phyloP scores from a whole-genome alignment of 2,329 filamentous ascomycete species.

The Diaporthe caulivora region DNA sequence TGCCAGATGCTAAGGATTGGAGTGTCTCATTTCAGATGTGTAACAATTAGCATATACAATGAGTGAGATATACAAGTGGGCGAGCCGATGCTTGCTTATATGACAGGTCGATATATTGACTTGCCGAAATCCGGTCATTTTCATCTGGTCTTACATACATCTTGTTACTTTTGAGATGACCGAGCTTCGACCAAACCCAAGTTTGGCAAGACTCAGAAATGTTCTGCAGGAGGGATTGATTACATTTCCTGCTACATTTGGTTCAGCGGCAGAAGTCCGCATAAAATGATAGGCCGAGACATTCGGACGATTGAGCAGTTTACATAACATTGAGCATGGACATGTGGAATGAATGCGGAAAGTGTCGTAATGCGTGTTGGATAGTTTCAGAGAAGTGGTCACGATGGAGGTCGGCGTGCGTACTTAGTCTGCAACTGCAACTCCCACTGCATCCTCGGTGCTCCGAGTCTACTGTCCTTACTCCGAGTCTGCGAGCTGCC shows the following conservation, averaged over 20 bases:
- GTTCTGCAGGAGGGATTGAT: background rate
- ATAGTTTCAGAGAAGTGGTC: background rate
- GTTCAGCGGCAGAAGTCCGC: background rate
- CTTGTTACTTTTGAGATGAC: background rate
- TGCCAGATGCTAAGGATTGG: background rate
- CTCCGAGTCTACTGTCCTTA: constrained; percentile 10
- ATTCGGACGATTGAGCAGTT: background rate
- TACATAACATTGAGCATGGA: background rate
- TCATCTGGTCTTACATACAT: background rate
- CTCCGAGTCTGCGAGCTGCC: background rate
- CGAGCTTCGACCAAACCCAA: background rate
- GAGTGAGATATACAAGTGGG: background rate
- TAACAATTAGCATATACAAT: background rate
- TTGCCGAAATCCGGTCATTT: background rate
- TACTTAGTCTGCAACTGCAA: no score
- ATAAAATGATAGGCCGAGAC: background rate
- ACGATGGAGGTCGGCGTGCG: background rate
- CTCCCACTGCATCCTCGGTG: background rate
- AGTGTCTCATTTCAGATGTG: background rate
- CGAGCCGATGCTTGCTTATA: background rate
- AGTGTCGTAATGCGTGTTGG: background rate
- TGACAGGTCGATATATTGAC: background rate
- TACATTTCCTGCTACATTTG: background rate
- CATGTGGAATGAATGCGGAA: background rate
- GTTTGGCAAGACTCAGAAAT: background rate